Base-by-base conservation (phyloP, 2,329 filamentous ascomycete species). In the Didymella keratinophila region DNA sequence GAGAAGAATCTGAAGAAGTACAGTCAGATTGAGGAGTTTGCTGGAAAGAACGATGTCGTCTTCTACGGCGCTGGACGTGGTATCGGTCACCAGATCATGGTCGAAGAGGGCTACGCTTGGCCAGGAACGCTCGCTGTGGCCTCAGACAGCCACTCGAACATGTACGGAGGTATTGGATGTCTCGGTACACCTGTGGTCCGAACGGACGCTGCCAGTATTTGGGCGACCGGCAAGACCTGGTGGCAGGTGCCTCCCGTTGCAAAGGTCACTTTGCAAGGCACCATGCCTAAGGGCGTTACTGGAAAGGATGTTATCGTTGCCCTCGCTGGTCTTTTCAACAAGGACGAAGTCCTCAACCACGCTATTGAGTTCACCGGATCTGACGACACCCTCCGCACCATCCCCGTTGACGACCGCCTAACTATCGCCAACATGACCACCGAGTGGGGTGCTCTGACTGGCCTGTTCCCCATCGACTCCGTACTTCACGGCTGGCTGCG, bases 291-390 rank as follows among this genome's bases (percentile, higher is more conserved):
- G 1, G 93, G 93, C 11, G 93, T 97, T 1, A 92, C 90, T 0
- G 94, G 93, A 28, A 98, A 99, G 78, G 95, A 98, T 75, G 90
- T 97, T 12, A 98, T 98, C 65, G 86, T 97, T 25, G 91, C 92
- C 0, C 83, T 98, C 1, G 96, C 92, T 67, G 91, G 90, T 1
- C 79, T 97, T 0, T 96, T 98, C 81, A 90, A 91, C 78, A 87
- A 90, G 52, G 89, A 92, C 66, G 92, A 97, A 43, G 94, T 97
- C 0, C 83, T 97, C 14, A 98, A 98, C 78, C 92, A 97, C 72
- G 87, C 87, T 5, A 88, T 98, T 60, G 94, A 98, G 72, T 97
- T 97, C 70, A 87, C 87, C 0, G 94, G 93, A 12, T 87, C 88
- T 0, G 87, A 92, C 63, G 83, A 93, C 72, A 96, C 93, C 0